A percentile compares a stretch with the other conserved stretches of the same genome.
Conservation (phyloP, 148 eudicot genomes). For the Nepenthes gracilis region DNA sequence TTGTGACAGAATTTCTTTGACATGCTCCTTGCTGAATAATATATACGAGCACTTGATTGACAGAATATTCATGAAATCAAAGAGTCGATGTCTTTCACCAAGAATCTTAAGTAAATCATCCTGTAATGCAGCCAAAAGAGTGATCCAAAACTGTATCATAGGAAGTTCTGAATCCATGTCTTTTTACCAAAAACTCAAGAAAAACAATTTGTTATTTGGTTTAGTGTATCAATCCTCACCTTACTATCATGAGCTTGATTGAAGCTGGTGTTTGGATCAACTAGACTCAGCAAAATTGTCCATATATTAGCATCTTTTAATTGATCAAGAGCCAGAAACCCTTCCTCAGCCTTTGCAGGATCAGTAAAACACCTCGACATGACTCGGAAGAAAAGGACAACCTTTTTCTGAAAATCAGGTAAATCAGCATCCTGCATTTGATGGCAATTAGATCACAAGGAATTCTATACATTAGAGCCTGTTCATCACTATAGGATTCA, state of each 20-base stretch:
- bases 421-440: constrained; percentile 60
- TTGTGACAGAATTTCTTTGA: constrained; percentile 66
- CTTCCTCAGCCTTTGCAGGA: constrained; percentile 73
- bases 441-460: constrained; percentile 4
- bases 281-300: constrained; percentile 49
- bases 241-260: constrained; percentile 44
- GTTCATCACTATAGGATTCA: neutral
- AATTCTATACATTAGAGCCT: neutral
- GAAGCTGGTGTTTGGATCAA: constrained; percentile 62
- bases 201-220: neutral
- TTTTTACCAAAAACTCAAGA: neutral
- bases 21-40: constrained; percentile 88
- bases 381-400: constrained; percentile 46
- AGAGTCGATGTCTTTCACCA: constrained; percentile 67
- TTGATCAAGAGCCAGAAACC: constrained; percentile 80
- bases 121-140: constrained; percentile 22
- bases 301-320: constrained; percentile 78
- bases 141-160: neutral
- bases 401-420: constrained; percentile 61
- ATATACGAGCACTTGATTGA: constrained; percentile 81
- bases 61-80: constrained; percentile 67
- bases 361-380: constrained; percentile 86
- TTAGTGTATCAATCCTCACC: constrained; percentile 28
- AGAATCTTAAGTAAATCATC: constrained; percentile 74
- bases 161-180: neutral